Conservation (phyloP, 768 basidiomycete genomes). For the Hygrophoropsis aurantiaca region DNA sequence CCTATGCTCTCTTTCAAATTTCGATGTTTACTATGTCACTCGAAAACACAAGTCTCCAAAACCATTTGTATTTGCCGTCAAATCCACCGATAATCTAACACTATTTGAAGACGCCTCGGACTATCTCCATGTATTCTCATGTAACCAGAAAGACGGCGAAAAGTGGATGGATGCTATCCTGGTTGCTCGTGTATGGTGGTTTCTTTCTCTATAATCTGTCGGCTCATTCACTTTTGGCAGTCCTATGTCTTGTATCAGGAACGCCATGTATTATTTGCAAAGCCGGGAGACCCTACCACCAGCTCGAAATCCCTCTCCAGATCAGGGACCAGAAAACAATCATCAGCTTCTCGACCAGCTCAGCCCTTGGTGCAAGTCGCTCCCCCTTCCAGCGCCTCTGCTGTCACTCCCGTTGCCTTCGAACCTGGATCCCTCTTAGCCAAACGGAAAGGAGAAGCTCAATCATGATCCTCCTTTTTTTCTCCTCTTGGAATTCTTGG, state of each 20-base stretch:
- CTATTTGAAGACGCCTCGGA: conserved; percentile 87
- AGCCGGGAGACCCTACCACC: conserved; percentile 18
- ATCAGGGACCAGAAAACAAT: conserved; percentile 36
- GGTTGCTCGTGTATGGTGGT: conserved; percentile 69
- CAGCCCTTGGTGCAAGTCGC: conserved; percentile 51
- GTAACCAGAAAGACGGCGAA: conserved; percentile 69
- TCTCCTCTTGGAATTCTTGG: conserved; percentile 5
- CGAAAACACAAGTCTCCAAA: conserved; percentile 81
- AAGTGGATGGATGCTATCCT: conserved; percentile 81
- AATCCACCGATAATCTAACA: conserved; percentile 83
- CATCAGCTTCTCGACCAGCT: conserved; percentile 34
- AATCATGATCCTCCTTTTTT: conserved; percentile 4
- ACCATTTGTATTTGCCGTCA: conserved; percentile 80
- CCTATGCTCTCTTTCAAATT: conserved; percentile 84
- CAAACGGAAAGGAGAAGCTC: conserved; percentile 41
- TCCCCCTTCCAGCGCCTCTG: conserved; percentile 34
- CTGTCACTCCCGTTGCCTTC: conserved; percentile 48
- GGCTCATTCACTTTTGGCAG: conserved; percentile 35
- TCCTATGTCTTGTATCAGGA: conserved; percentile 85
- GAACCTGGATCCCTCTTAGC: conserved; percentile 76
- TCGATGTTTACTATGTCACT: conserved; percentile 83
- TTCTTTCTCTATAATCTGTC: conserved; percentile 1
- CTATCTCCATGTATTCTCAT: conserved; percentile 85
- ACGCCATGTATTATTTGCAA: conserved; percentile 54
- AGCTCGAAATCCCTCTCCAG: conserved; percentile 35